These are phyloP conservation scores for Rhodofomes roseus DNA, from an alignment of 1,284 basidiomycete genomes.

Conservation along the genomic window DNA sequence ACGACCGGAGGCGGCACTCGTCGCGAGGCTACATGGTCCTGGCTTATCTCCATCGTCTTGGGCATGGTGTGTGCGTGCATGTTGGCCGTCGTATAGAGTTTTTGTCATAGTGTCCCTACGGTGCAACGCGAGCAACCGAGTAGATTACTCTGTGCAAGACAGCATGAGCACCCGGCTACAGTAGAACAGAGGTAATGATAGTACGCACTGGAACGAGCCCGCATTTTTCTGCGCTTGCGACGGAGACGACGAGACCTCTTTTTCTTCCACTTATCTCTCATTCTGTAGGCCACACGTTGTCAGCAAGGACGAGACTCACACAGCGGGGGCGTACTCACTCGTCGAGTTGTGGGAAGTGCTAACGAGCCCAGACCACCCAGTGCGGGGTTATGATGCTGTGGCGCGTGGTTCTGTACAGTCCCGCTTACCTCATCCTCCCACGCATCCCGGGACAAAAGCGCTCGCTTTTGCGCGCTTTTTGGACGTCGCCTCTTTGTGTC, in stretches of 20 bases:
- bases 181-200: not conserved
- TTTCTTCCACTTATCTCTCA: slow-evolving; percentile 94
- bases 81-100: slow-evolving; percentile 13
- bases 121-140: slow-evolving; percentile 28
- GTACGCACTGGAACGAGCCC: slow-evolving; percentile 81
- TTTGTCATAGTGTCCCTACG: slow-evolving; percentile 19
- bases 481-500: not conserved
- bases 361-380: slow-evolving; percentile 14
- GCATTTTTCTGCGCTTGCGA: slow-evolving; percentile 89
- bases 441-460: not conserved
- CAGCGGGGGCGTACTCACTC: slow-evolving; percentile 23
- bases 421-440: slow-evolving; percentile 27
- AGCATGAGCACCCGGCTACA: not conserved
- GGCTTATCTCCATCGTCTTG: slow-evolving; percentile 13
- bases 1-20: slow-evolving; percentile 20
- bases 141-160: slow-evolving; percentile 29
- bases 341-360: slow-evolving; percentile 30
- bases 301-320: slow-evolving; percentile 3
- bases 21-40: slow-evolving; percentile 20
- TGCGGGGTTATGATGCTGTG: slow-evolving; percentile 20
- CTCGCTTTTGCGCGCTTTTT: slow-evolving; percentile 1
- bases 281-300: slow-evolving; percentile 34
- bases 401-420: slow-evolving; percentile 46
- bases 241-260: slow-evolving; percentile 85
- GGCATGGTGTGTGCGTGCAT: slow-evolving; percentile 14